Base-by-base conservation (phyloP, 208 protist genomes). In the Leishmania major region DNA sequence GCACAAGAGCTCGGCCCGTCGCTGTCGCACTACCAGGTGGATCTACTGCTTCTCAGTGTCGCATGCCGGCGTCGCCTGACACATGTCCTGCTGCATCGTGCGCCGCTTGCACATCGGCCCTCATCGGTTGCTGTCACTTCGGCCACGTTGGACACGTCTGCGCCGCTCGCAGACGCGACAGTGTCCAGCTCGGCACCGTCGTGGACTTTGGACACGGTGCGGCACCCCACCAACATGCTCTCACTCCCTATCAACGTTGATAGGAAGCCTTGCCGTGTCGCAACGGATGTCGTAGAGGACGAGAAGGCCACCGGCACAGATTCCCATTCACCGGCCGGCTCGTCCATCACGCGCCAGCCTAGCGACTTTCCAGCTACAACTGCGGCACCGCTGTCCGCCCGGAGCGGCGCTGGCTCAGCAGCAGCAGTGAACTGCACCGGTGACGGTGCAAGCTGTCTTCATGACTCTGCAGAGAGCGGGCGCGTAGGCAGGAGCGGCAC, bases 31-130 rank as follows among this genome's bases (percentile, higher is more conserved):
- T 88, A 93, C 57, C 88, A 95, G 69, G 88, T 91, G 37, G 90
- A 97, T 31, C 78, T 96, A 64, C 74, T 97, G 45, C 78, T 97
- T 45, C 84, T 97, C 22, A 87, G 84, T 70, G 70, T 97, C 15
- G 75, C 87, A 37, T 97, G 92, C 75, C 80, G 89, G 19, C 92
- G 94, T 8, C 91, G 91, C 19, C 62, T 92, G 37, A 62, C 86
- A 22, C 81, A 87, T 57, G 78, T 92, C 47, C 53, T 80, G 78
- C 71, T 75, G 73, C 77, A 64, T 37, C 47, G 45, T 43, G 53
- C 69, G 22, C 66, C 69, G 31, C 31, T 47, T 4, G 3, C 53
- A 37, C 72, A 80, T 37, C 82, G 40, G 57, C 40, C 55, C n/a
- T 59, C 40, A 28, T 2, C 57, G 75, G 11, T 31, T 7, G 47